Base-by-base conservation (phyloP, 805 yeast genomes). In the Candida endomychidarum region DNA sequence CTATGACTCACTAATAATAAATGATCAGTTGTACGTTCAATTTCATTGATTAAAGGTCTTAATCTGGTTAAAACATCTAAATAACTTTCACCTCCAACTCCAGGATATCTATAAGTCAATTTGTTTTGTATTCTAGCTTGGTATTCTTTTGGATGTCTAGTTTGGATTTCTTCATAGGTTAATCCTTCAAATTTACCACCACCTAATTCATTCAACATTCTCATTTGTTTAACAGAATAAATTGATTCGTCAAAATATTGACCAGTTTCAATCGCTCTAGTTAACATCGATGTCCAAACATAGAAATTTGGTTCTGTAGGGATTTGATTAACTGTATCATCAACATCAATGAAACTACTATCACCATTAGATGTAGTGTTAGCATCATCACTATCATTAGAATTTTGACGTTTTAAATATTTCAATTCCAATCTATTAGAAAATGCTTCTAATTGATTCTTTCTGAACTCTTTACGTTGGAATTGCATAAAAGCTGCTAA, bases 1-100 rank as follows among this genome's bases (percentile, higher is more conserved):
- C 98, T 74, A 58, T 91, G 99, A 2, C 96, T 81, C 0, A 91
- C 76, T 16, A 91, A 75, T 33, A 90, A 63, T 23, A 88, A 77
- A 59, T 90, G 95, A 52, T 88, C 95, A 8, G 86, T 83, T 31
- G 95, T 86, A 48, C 99, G 72, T 59, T 91, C 99, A 35, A 93
- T 77, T 60, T 91, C 99, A 9, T 88, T 88, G 47, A 91, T 91
- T 14, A 91, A 78, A 1, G 97, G 95, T 45, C 95, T 74, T 41
- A 91, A 72, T 46, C 99, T 73, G 49, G 89, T 87, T 54, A 93
- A 83, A 9, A 93, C 99, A 63, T 91, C 98, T 50, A 91, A 65
- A 52, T 91, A 91, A 0, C 96, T 86, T 61, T 91, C 99, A 12
- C 99, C 99, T 6, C 98, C 97, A 36, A 88, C 86, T 3, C 99